Conservation (phyloP, 148 eudicot genomes). For the Limonium bicolor region DNA sequence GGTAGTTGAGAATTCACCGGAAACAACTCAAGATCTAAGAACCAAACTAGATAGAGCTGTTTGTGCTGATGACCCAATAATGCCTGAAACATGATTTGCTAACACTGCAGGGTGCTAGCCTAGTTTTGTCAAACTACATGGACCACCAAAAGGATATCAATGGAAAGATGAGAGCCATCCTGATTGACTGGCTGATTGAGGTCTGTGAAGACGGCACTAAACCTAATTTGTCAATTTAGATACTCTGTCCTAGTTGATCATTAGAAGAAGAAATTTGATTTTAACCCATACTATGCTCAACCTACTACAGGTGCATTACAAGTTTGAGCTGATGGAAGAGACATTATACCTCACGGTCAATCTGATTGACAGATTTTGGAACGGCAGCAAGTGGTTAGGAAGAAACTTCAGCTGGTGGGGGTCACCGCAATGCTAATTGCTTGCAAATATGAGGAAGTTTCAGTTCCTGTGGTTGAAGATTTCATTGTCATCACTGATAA, state of each 20-base stretch:
- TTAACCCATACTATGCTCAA: background rate
- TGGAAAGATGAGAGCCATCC: slow-evolving; percentile 72
- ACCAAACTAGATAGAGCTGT: too few relatives aligned
- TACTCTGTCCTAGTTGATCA: too few relatives aligned
- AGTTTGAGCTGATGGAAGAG: slow-evolving; percentile 87
- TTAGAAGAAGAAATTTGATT: too few relatives aligned
- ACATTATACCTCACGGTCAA: slow-evolving; percentile 68
- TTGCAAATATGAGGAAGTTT: slow-evolving; percentile 82
- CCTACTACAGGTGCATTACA: slow-evolving; percentile 62
- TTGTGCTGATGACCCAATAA: too few relatives aligned
- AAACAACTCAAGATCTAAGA: too few relatives aligned
- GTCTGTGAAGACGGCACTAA: too few relatives aligned
- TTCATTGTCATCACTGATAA: slow-evolving; percentile 61
- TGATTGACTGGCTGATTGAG: slow-evolving; percentile 96
- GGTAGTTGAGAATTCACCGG: too few relatives aligned
- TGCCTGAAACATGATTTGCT: too few relatives aligned
- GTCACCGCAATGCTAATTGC: slow-evolving; percentile 84
- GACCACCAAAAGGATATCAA: slow-evolving; percentile 52
- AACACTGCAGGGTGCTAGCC: slow-evolving; percentile 37
- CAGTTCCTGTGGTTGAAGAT: slow-evolving; percentile 66
- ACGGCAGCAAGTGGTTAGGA: slow-evolving; percentile 37
- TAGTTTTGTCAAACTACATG: slow-evolving; percentile 54
- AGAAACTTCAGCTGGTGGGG: slow-evolving; percentile 81
- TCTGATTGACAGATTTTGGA: slow-evolving; percentile 74
- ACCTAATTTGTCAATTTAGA: background rate